A percentile compares a stretch with the other conserved stretches of the same genome.
phyloP scores from a whole-genome alignment of 805 yeast species.

The Wickerhamomyces chambardii region DNA sequence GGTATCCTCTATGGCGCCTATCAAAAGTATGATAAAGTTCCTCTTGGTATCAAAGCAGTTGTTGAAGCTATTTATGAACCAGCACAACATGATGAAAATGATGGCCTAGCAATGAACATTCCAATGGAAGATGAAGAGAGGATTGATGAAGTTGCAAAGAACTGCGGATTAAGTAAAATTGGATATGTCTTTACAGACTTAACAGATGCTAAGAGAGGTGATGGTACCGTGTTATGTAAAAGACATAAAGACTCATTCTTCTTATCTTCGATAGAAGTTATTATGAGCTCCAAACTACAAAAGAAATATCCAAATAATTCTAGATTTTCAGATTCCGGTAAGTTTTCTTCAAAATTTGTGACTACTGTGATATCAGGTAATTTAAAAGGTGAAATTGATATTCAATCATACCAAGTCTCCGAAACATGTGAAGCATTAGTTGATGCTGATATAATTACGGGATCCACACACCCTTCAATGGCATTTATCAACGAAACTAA shows the following conservation, averaged over 20 bases:
- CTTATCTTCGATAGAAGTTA: slow-evolving; percentile 77
- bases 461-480: slow-evolving; percentile 86
- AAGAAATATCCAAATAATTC: slow-evolving; percentile 49
- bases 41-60: slow-evolving; percentile 88
- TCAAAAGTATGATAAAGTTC: slow-evolving; percentile 70
- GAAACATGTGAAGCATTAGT: slow-evolving; percentile 82
- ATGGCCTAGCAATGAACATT: slow-evolving; percentile 64
- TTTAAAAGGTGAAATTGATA: slow-evolving; percentile 77
- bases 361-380: slow-evolving; percentile 96
- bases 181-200: slow-evolving; percentile 90
- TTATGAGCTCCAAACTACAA: slow-evolving; percentile 80
- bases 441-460: slow-evolving; percentile 74
- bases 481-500: slow-evolving; percentile 74
- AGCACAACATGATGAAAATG: slow-evolving; percentile 77
- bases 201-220: slow-evolving; percentile 76
- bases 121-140: slow-evolving; percentile 42
- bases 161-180: slow-evolving; percentile 58
- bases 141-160: slow-evolving; percentile 43
- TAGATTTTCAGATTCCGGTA: slow-evolving; percentile 53
- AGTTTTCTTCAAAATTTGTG: slow-evolving; percentile 81
- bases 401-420: slow-evolving; percentile 84
- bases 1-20: slow-evolving; percentile 84
- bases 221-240: slow-evolving; percentile 87
- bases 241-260: slow-evolving; percentile 91
- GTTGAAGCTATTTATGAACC: slow-evolving; percentile 95